Base-by-base conservation (phyloP, 1,284 basidiomycete species). In the Salmacisia buchloeana region DNA sequence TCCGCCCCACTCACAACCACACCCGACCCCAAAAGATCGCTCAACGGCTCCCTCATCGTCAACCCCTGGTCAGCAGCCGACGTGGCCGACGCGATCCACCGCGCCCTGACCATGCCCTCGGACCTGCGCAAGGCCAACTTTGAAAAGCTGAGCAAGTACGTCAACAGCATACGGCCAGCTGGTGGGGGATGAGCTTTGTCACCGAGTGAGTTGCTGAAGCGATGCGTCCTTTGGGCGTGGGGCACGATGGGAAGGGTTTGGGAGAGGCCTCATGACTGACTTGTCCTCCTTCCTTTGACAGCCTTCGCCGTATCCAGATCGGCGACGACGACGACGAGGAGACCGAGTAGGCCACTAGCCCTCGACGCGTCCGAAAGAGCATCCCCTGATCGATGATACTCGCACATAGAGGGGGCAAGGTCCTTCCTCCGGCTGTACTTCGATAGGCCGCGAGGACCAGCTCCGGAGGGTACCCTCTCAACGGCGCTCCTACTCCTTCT, bases 51-150 rank as follows among this genome's bases (percentile, higher is more conserved):
- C 18, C 63, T 79, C 15, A 79, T 79, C 38, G 73, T 78, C 35
- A 79, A 79, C 43, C 78, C 78, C 6, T 83, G 82, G 82, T 82
- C 82, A 67, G 81, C 81, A 6, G 93, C 96, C 80, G 89, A 93
- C 72, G 93, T 97, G 41, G 94, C 96, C 1, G 89, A 96, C 77
- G 93, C 93, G 5, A 97, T 98, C 69, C 88, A 94, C 81, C 88
- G 91, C 78, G 92, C 94, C 0, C 87, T 98, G 65, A 94, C 90
- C 2, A 92, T 96, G 90, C 86, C 88, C 56, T 82, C 85, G 1
- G 87, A 88, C 54, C 86, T 85, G 56, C 86, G 92, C 23, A 88
- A 88, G 41, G 89, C 91, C 81, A 97, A 97, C 82, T 92, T 96
- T 81, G 85, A 88, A 69, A 98, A 98, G 82, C 83, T 98, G 68